Conservation (phyloP, 2,329 filamentous ascomycete genomes). For the Penicillium sp. region DNA sequence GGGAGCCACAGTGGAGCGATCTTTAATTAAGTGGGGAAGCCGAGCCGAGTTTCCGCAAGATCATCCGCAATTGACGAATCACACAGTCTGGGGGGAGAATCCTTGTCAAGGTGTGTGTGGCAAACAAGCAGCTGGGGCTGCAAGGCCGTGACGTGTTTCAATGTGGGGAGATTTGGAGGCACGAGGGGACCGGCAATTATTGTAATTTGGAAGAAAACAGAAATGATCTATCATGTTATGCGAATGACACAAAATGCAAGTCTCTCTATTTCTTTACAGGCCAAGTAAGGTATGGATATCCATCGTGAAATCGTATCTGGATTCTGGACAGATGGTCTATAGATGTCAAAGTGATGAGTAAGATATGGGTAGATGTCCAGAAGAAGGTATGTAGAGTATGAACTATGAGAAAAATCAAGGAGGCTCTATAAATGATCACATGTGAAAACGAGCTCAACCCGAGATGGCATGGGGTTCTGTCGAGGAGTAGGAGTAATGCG, state of each 20-base stretch:
- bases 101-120: background rate
- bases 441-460: background rate
- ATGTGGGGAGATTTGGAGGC: background rate
- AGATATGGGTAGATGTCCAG: slow-evolving; percentile 3
- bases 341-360: background rate
- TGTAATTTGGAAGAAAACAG: no score
- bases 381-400: background rate
- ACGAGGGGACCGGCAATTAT: no score
- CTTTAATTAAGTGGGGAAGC: background rate
- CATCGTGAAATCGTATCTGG: slow-evolving; percentile 4
- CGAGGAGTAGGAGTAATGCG: background rate
- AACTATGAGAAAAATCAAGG: background rate
- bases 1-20: background rate
- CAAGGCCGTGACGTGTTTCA: background rate
- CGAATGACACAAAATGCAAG: background rate
- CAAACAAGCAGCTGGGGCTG: no score
- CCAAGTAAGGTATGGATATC: background rate
- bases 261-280: background rate
- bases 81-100: background rate
- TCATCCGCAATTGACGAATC: background rate
- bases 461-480: slow-evolving; percentile 7
- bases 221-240: no score
- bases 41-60: background rate
- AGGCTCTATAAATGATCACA: background rate
- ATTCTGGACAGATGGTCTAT: no score